A percentile compares a stretch with the other conserved stretches of the same genome.
phyloP scores from a whole-genome alignment of 176 grass and related monocot species.

The Elaeis guineensis region DNA sequence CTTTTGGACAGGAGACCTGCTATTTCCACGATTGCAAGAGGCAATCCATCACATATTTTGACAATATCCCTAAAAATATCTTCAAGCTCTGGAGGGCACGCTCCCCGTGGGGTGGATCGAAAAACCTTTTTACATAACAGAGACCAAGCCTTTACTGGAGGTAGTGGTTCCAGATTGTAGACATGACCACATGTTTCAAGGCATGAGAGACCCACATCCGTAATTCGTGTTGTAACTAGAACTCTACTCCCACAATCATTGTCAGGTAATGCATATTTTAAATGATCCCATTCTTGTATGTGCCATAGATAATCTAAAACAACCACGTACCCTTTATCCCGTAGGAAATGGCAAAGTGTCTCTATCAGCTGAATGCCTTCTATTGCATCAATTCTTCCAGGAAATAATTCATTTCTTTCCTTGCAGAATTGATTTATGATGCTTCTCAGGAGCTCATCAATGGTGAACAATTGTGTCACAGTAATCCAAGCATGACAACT shows the following conservation, averaged over 20 bases:
- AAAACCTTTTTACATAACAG: conserved; percentile 34
- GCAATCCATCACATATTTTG: conserved; percentile 21
- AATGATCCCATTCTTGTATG: conserved; percentile 20
- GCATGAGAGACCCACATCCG: conserved; percentile 9
- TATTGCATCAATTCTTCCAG: conserved; percentile 10
- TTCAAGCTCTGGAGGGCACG: conserved; percentile 16
- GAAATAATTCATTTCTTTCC: conserved; percentile 14
- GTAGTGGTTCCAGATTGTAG: conserved; percentile 5
- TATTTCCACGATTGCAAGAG: conserved; percentile 16
- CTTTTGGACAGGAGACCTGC: conserved; percentile 20
- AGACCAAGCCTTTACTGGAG: conserved; percentile 7
- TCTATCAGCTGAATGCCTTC: conserved; percentile 11
- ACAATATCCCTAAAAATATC: conserved; percentile 15
- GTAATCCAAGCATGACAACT: conserved; percentile 22
- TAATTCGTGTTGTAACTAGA: conserved; percentile 20
- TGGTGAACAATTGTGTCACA: conserved; percentile 8
- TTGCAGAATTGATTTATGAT: conserved; percentile 20
- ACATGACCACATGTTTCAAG: background rate
- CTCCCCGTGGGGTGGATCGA: conserved; percentile 2
- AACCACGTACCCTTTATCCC: conserved; percentile 25
- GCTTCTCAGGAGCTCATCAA: conserved; percentile 16
- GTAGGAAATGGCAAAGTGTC: conserved; percentile 8
- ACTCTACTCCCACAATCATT: conserved; percentile 13
- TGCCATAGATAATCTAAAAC: conserved; percentile 33
- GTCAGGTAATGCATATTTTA: conserved; percentile 26